These are phyloP conservation scores for Aspergillus steynii DNA, from an alignment of 495 filamentous ascomycete species.

Conservation along the genomic window DNA sequence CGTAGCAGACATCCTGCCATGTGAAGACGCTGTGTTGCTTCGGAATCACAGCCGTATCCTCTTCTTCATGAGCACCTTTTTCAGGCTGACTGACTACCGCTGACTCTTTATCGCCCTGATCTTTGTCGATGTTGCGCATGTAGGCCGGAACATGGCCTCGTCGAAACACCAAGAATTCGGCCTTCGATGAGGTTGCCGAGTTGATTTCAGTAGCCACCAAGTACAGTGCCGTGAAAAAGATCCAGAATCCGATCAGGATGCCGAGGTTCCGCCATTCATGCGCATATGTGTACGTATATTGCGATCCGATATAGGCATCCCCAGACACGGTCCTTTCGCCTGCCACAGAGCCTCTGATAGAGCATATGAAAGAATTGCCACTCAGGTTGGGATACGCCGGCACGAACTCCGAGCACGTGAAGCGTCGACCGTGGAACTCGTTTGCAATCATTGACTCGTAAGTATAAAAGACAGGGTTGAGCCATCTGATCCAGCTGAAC, in stretches of 20 bases:
- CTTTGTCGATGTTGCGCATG: conserved; percentile 34
- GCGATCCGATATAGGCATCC: conserved; percentile 52
- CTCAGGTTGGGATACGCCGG: conserved; percentile 53
- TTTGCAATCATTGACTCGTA: conserved; percentile 47
- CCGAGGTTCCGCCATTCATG: conserved; percentile 70
- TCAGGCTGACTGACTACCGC: neutral
- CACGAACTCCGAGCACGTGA: conserved; percentile 50
- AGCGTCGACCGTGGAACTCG: conserved; percentile 60
- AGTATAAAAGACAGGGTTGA: conserved; percentile 47
- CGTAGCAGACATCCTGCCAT: conserved; percentile 74
- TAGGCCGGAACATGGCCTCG: conserved; percentile 39
- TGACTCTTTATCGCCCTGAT: conserved; percentile 22
- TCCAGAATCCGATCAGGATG: conserved; percentile 62
- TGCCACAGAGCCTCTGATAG: conserved; percentile 53
- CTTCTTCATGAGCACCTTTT: conserved; percentile 10
- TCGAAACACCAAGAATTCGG: conserved; percentile 45
- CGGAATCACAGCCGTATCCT: conserved; percentile 39
- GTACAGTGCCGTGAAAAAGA: conserved; percentile 58
- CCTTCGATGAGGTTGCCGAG: conserved; percentile 43
- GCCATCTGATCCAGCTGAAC: conserved; percentile 53
- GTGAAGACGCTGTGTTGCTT: conserved; percentile 64
- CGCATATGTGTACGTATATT: conserved; percentile 55
- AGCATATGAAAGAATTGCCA: conserved; percentile 48
- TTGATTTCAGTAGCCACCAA: conserved; percentile 48
- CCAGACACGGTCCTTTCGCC: conserved; percentile 55